Conservation (phyloP, 108 stramenopile species). For the Fragilariopsis cylindrus region DNA sequence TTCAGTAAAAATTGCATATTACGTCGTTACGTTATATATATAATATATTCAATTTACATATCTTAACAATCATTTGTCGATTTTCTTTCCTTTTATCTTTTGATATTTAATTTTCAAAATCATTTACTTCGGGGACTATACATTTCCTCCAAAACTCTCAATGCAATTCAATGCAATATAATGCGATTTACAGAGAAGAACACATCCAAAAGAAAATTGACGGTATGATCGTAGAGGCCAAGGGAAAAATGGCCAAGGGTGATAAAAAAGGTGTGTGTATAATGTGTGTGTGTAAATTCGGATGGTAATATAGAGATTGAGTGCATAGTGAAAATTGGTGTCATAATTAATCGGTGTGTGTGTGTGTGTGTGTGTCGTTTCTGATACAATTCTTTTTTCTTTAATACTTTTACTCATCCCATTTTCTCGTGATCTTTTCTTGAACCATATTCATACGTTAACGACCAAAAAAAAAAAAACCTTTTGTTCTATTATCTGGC, state of each 20-base stretch:
- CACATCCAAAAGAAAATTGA: constrained; percentile 82
- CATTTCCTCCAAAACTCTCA: too few species aligned
- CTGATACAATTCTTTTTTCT: too few species aligned
- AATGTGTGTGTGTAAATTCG: neutral
- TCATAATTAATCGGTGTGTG: neutral
- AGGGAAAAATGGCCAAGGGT: constrained; percentile 92
- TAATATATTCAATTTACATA: neutral
- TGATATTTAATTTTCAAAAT: neutral
- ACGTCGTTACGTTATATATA: constrained; percentile 27
- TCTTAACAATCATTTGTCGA: neutral
- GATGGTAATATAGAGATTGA: neutral
- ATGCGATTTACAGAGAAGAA: constrained; percentile 43
- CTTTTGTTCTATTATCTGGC: too few species aligned
- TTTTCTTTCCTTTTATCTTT: constrained; percentile 17
- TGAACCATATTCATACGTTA: too few species aligned
- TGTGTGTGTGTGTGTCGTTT: neutral
- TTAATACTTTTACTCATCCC: too few species aligned
- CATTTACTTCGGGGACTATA: neutral
- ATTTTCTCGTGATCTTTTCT: too few species aligned
- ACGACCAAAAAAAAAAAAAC: too few species aligned
- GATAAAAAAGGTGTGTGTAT: constrained; percentile 90
- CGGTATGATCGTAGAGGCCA: constrained; percentile 79
- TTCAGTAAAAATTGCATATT: too few species aligned
- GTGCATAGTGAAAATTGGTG: too few species aligned
- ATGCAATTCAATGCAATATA: too few species aligned